Evolutionary conservation across 2,329 filamentous ascomycete species (phyloP).

Genomic region (Fusarium albidum): DNA sequence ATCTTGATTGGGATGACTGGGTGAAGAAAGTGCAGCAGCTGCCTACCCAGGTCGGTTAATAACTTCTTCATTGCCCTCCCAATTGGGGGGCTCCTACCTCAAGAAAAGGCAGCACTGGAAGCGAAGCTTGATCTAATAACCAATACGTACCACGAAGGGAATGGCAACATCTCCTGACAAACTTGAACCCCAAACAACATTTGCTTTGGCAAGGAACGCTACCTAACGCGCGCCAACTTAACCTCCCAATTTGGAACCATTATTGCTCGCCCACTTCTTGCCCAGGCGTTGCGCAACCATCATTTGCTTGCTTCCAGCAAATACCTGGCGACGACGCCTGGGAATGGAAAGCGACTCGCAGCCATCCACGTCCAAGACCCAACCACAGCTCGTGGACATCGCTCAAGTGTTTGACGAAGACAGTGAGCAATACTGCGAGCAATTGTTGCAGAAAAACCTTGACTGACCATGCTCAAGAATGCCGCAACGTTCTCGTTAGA

Average conservation of each 20-base stretch:
- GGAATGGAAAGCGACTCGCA: constrained; percentile 20
- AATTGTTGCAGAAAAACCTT: neutral
- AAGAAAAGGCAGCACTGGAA: no score
- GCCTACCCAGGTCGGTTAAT: no score
- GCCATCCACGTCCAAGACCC: neutral
- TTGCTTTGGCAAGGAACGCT: neutral
- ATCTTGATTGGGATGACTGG: no score
- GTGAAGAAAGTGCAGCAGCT: no score
- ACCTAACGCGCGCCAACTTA: neutral
- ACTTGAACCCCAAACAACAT: neutral
- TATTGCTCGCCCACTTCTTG: neutral
- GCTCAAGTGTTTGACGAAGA: constrained; percentile 35
- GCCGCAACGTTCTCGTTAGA: constrained; percentile 54
- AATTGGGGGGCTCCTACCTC: no score
- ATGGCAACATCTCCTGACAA: neutral
- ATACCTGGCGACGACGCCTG: neutral
- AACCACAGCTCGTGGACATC: neutral
- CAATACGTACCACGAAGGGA: no score
- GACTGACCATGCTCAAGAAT: constrained; percentile 44
- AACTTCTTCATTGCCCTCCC: no score
- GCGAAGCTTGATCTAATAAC: no score
- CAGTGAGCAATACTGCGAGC: constrained; percentile 21
- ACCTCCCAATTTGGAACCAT: neutral
- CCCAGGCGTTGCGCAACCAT: neutral
- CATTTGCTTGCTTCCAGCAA: neutral